A percentile compares a stretch with the other conserved stretches of the same genome.
phyloP scores from a whole-genome alignment of 352 stramenopile species.

The Phytophthora meadii region DNA sequence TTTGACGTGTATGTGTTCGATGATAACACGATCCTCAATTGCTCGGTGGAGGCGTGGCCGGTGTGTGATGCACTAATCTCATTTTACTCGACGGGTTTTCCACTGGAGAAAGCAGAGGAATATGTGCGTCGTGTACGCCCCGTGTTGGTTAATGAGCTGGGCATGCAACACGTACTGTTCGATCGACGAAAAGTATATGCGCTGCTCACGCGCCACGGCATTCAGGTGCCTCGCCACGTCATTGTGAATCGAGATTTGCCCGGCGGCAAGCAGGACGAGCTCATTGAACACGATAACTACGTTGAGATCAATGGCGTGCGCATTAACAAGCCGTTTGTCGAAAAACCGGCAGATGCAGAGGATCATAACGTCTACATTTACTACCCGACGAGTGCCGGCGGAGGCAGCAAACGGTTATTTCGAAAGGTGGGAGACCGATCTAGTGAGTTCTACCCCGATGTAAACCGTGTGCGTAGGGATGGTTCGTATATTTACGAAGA shows the following conservation, averaged over 20 bases:
- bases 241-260: slow-evolving; percentile 95
- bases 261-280: slow-evolving; percentile 57
- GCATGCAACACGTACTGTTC: slow-evolving; percentile 96
- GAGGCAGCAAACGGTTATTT: slow-evolving; percentile 99
- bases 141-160: slow-evolving; percentile 98
- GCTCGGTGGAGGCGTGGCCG: slow-evolving; percentile 95
- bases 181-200: slow-evolving; percentile 97
- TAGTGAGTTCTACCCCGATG: slow-evolving; percentile 97
- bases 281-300: slow-evolving; percentile 86
- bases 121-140: slow-evolving; percentile 97
- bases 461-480: slow-evolving; percentile 96
- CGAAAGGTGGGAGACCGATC: slow-evolving; percentile 96
- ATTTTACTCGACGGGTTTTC: slow-evolving; percentile 99
- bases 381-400: slow-evolving; percentile 97
- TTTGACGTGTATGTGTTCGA: slow-evolving; percentile 99
- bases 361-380: slow-evolving; percentile 99
- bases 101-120: slow-evolving; percentile 96
- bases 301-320: slow-evolving; percentile 93
- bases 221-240: slow-evolving; percentile 97
- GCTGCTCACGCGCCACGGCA: slow-evolving; percentile 93
- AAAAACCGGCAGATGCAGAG: slow-evolving; percentile 99
- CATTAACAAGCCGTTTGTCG: slow-evolving; percentile 99
- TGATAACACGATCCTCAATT: slow-evolving; percentile 96
- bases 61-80: slow-evolving; percentile 98
- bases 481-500: slow-evolving; percentile 97